Evolutionary conservation across 805 yeast species (phyloP).

Genomic region (Kregervanrija pseudodelftensis): DNA sequence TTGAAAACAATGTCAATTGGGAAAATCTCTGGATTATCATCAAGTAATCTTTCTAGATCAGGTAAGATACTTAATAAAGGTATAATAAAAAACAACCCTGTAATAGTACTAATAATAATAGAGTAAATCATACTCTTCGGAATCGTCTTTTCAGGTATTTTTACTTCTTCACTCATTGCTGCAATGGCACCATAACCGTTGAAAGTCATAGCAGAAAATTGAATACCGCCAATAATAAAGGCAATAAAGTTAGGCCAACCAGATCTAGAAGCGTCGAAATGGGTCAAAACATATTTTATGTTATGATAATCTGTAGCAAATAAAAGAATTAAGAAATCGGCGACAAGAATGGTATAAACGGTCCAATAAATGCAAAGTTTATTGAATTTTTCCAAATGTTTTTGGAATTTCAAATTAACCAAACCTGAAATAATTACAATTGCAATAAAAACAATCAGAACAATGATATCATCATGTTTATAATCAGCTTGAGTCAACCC

Average conservation of each 20-base stretch:
- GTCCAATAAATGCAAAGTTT: constrained; percentile 71
- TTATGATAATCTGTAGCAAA: constrained; percentile 55
- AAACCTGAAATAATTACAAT: constrained; percentile 55
- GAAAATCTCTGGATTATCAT: constrained; percentile 57
- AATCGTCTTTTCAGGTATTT: constrained; percentile 63
- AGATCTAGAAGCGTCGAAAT: constrained; percentile 63
- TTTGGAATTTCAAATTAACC: constrained; percentile 54
- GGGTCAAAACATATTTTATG: constrained; percentile 50
- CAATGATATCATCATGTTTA: constrained; percentile 47
- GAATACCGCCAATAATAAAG: constrained; percentile 73
- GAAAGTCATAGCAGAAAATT: constrained; percentile 70
- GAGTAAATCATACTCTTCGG: constrained; percentile 68
- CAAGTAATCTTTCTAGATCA: constrained; percentile 48
- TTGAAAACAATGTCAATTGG: constrained; percentile 77
- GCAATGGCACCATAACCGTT: constrained; percentile 81
- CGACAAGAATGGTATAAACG: constrained; percentile 58
- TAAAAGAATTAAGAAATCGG: constrained; percentile 55
- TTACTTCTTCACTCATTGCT: constrained; percentile 77
- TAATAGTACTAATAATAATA: constrained; percentile 54
- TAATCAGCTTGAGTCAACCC: constrained; percentile 55
- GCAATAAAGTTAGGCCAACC: constrained; percentile 73
- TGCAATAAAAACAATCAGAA: constrained; percentile 48
- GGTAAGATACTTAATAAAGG: constrained; percentile 71
- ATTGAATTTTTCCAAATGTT: constrained; percentile 55
- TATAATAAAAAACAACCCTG: constrained; percentile 64